phyloP scores from a whole-genome alignment of 768 basidiomycete genomes.

The Mycena metata region DNA sequence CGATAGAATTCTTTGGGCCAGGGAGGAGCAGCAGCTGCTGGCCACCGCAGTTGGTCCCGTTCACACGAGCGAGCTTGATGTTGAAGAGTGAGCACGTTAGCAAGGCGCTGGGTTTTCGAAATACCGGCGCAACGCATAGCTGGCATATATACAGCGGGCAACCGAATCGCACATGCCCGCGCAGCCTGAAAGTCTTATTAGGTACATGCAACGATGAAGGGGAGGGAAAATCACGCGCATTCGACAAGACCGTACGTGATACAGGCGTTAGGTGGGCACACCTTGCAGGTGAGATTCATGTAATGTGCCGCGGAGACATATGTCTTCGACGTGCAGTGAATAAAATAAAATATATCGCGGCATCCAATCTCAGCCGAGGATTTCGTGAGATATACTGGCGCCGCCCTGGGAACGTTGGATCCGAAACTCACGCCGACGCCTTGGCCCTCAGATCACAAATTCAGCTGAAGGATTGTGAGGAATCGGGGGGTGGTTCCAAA shows the following conservation, averaged over 20 bases:
- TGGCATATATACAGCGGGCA: background rate
- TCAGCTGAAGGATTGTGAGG: too few relatives aligned
- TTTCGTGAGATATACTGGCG: too few relatives aligned
- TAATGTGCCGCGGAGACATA: too few relatives aligned
- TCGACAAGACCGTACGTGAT: conserved; percentile 27
- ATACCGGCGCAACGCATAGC: conserved; percentile 12
- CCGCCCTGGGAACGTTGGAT: too few relatives aligned
- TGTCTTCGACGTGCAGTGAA: too few relatives aligned
- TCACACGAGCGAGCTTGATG: background rate
- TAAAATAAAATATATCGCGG: too few relatives aligned
- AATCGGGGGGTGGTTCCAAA: too few relatives aligned
- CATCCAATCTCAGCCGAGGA: too few relatives aligned
- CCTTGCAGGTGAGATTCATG: conserved; percentile 29
- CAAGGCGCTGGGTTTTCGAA: background rate
- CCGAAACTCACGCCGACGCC: too few relatives aligned
- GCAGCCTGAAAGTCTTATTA: conserved; percentile 8
- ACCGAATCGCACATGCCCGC: conserved; percentile 28
- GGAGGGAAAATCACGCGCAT: background rate
- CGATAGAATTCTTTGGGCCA: conserved; percentile 1
- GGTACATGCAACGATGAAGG: background rate
- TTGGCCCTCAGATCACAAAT: too few relatives aligned
- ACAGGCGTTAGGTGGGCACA: background rate
- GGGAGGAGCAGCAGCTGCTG: conserved; percentile 30
- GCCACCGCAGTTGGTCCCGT: conserved; percentile 31
- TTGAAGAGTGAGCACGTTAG: conserved; percentile 36